phyloP scores from a whole-genome alignment of 1,139 yeast species.

The Saccharomycopsis hybrid region DNA sequence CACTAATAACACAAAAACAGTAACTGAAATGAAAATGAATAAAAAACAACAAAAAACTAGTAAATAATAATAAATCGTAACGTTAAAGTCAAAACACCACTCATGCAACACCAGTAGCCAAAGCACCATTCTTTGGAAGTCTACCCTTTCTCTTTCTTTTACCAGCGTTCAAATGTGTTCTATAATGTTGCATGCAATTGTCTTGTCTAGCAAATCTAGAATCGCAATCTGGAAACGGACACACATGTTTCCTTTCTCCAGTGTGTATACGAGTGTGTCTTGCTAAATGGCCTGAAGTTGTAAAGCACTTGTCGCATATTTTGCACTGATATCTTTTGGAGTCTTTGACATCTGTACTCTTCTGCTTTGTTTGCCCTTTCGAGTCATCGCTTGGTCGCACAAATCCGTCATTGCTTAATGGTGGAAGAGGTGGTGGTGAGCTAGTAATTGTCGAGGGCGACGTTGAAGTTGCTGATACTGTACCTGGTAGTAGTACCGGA shows the following conservation, averaged over 20 bases:
- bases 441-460: neutral
- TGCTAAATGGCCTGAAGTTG: constrained; percentile 88
- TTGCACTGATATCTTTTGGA: constrained; percentile 54
- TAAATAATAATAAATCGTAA: no score
- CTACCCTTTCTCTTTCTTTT: constrained; percentile 15
- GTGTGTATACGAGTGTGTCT: constrained; percentile 86
- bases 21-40: no score
- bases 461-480: neutral
- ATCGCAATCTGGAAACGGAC: constrained; percentile 75
- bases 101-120: no score
- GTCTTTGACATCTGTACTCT: constrained; percentile 9
- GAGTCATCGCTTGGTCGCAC: neutral
- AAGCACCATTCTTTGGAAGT: neutral
- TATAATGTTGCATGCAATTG: constrained; percentile 88
- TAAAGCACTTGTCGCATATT: constrained; percentile 58
- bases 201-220: constrained; percentile 89
- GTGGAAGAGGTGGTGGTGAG: neutral
- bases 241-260: constrained; percentile 79
- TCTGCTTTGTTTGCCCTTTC: neutral
- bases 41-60: no score
- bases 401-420: neutral
- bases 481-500: neutral
- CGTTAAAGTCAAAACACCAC: no score
- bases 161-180: constrained; percentile 46
- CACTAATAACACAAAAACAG: no score